phyloP scores from a whole-genome alignment of 805 yeast species.

The Candida silvicultrix region DNA sequence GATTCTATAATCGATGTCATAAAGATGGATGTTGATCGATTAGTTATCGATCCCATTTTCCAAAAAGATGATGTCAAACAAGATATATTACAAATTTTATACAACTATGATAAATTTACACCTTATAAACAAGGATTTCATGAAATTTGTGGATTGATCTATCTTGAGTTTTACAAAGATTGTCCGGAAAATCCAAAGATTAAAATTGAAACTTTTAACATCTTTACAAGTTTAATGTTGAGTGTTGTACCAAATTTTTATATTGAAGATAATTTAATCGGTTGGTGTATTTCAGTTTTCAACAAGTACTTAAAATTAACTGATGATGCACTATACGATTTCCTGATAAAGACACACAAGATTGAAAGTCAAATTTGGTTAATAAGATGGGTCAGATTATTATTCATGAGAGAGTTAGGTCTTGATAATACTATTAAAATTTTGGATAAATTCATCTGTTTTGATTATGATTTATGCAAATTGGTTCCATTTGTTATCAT shows the following conservation, averaged over 20 bases:
- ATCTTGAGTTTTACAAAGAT: slow-evolving; percentile 33
- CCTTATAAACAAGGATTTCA: slow-evolving; percentile 46
- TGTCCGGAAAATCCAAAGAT: slow-evolving; percentile 12
- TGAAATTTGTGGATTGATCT: slow-evolving; percentile 43
- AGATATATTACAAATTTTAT: slow-evolving; percentile 19
- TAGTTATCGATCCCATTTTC: slow-evolving; percentile 21
- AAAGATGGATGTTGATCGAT: slow-evolving; percentile 19
- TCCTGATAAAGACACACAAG: slow-evolving; percentile 33
- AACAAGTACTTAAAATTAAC: slow-evolving; percentile 36
- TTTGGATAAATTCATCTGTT: slow-evolving; percentile 37
- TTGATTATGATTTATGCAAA: slow-evolving; percentile 24
- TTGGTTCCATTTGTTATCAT: slow-evolving; percentile 34
- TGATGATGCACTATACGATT: slow-evolving; percentile 41
- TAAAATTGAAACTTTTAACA: slow-evolving; percentile 33
- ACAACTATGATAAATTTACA: slow-evolving; percentile 18
- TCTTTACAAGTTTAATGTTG: slow-evolving; percentile 38
- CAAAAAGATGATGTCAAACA: slow-evolving; percentile 5
- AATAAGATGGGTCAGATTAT: slow-evolving; percentile 40
- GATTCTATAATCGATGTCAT: slow-evolving; percentile 17
- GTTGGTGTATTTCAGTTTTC: slow-evolving; percentile 36
- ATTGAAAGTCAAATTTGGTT: slow-evolving; percentile 48
- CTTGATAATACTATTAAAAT: slow-evolving; percentile 27
- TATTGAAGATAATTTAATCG: slow-evolving; percentile 32
- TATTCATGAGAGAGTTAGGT: slow-evolving; percentile 41
- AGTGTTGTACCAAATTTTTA: slow-evolving; percentile 38